Conservation (phyloP, 805 yeast species). For the Barnettozyma siamensis region DNA sequence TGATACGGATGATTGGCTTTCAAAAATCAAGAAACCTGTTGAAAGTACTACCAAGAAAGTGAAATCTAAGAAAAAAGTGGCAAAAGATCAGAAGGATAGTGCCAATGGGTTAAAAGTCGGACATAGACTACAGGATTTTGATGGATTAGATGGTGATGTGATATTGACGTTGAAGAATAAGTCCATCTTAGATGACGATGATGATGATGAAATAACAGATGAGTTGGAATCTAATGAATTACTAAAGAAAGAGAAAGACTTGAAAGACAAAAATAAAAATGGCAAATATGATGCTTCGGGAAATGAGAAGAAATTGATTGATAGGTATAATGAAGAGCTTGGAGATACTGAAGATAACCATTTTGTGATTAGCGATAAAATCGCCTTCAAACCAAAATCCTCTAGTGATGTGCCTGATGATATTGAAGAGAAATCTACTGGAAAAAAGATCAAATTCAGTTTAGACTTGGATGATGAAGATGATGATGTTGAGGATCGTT, state of each 20-base stretch:
- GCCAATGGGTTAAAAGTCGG: conserved; percentile 16
- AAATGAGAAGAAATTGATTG: conserved; percentile 11
- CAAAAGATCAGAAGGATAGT: not conserved
- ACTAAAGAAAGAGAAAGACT: conserved; percentile 12
- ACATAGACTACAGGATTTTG: conserved; percentile 16
- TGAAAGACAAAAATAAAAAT: conserved; percentile 10
- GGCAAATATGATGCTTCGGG: conserved; percentile 14
- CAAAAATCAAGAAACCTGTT: conserved; percentile 9
- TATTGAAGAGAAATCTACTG: not conserved
- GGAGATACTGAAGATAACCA: conserved; percentile 10
- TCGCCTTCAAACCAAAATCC: not conserved
- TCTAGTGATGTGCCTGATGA: not conserved
- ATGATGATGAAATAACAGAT: conserved; percentile 21
- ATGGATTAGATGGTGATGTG: conserved; percentile 8
- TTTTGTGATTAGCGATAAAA: conserved; percentile 12
- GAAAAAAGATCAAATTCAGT: conserved; percentile 8
- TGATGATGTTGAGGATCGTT: conserved; percentile 7
- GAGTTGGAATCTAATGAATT: conserved; percentile 20
- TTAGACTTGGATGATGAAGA: conserved; percentile 13
- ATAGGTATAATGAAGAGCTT: conserved; percentile 14
- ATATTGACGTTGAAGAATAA: conserved; percentile 23
- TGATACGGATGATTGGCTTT: conserved; percentile 20
- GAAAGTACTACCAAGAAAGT: not conserved
- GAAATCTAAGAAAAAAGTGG: not conserved
- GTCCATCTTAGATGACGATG: conserved; percentile 18